Conservation (phyloP, 164 flowering plant genomes). For the Berberis thunbergii region DNA sequence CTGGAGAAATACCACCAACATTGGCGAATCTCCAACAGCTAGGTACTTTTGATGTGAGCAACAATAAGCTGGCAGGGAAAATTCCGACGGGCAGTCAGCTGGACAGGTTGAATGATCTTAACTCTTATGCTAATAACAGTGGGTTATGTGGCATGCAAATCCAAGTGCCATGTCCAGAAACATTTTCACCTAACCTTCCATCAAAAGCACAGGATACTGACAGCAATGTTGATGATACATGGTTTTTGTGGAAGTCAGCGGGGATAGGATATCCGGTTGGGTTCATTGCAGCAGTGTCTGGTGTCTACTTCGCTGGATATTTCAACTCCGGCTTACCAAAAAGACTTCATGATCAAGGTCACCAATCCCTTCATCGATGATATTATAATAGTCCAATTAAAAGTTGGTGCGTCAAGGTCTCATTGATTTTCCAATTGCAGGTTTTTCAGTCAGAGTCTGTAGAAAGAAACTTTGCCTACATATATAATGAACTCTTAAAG, state of each 20-base stretch:
- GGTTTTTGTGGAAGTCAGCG: slow-evolving; percentile 31
- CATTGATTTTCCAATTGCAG: too few relatives aligned
- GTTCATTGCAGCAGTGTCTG: slow-evolving; percentile 9
- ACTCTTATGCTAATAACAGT: slow-evolving; percentile 34
- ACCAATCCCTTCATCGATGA: too few relatives aligned
- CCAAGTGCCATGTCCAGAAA: slow-evolving; percentile 20
- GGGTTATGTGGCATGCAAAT: slow-evolving; percentile 44
- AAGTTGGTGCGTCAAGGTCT: too few relatives aligned
- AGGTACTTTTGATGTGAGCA: slow-evolving; percentile 28
- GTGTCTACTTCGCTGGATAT: slow-evolving; percentile 10
- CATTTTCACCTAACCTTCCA: not conserved
- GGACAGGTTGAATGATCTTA: slow-evolving; percentile 30
- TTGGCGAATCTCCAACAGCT: slow-evolving; percentile 26
- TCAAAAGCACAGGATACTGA: not conserved
- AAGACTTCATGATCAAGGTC: not conserved
- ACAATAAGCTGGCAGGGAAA: slow-evolving; percentile 28
- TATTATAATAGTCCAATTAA: too few relatives aligned
- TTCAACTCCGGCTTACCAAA: not conserved
- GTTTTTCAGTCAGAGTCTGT: too few relatives aligned
- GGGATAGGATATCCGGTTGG: slow-evolving; percentile 32
- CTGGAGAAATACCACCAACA: slow-evolving; percentile 34
- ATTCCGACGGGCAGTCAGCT: slow-evolving; percentile 35
- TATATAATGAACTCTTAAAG: too few relatives aligned
- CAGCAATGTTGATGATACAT: slow-evolving; percentile 7
- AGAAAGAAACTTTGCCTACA: too few relatives aligned